Conservation (phyloP, 2,329 filamentous ascomycete species). For the Trichoderma arundinaceum region DNA sequence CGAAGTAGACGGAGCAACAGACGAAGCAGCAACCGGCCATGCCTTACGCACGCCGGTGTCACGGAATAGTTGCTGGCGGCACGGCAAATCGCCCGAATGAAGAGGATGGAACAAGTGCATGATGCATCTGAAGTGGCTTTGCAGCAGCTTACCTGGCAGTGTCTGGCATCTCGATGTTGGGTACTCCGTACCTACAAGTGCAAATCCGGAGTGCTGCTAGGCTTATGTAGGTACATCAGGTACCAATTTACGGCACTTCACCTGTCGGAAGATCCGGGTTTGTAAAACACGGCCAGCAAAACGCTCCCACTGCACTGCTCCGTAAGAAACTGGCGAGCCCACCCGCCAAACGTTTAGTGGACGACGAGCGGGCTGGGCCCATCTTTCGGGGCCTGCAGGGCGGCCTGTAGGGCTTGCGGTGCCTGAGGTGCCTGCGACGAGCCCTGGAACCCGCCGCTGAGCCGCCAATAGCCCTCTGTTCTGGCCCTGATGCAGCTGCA, state of each 20-base stretch:
- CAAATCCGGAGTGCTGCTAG: no score
- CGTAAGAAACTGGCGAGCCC: background rate
- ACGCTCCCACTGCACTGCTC: background rate
- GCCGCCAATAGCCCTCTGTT: slow-evolving; percentile 12
- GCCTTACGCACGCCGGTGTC: no score
- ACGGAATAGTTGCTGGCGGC: no score
- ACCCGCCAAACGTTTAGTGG: background rate
- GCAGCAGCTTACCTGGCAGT: no score
- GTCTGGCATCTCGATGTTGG: no score
- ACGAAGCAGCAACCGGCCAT: background rate
- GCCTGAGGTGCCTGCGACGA: slow-evolving; percentile 14
- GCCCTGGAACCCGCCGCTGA: slow-evolving; percentile 22
- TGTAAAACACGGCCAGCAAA: no score
- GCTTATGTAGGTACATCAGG: background rate
- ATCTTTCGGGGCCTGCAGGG: background rate
- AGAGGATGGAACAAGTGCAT: no score
- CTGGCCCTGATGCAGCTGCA: no score
- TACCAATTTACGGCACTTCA: background rate
- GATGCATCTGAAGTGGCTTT: no score
- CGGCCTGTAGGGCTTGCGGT: slow-evolving; percentile 5
- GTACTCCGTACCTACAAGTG: background rate
- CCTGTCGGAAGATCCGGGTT: slow-evolving; percentile 20
- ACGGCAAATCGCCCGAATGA: no score
- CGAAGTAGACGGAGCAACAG: no score
- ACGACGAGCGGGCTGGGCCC: no score